Evolutionary conservation across 805 yeast species (phyloP), one percentile per base, ranked within the genome.

Genomic region (Groenewaldozyma salmanticensis): DNA sequence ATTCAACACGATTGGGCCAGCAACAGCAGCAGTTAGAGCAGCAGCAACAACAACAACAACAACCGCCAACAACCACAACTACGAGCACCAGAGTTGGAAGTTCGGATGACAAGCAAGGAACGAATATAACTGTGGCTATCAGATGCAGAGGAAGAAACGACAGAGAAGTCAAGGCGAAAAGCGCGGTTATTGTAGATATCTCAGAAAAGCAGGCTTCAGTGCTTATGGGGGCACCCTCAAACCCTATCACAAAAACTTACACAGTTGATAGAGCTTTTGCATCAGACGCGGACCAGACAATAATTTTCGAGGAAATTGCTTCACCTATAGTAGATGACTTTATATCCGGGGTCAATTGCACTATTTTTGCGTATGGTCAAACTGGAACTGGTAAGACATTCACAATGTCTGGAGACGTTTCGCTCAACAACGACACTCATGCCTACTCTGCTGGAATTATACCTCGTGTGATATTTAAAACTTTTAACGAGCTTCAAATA

Each of bases 331-430:
- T 80, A 37, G 68, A 71, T 20, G 95, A 88, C 47, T 71, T 86
- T 44, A 61, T 86, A 43, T 64, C 70, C 39, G 94, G 90, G 17
- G 81, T 79, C 55, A 85, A 84, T 55, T 85, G 87, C 49, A 81
- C 95, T 0, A 71, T 85, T 21, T 68, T 86, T 49, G 94, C 92
- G 0, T 87, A 87, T 61, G 96, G 96, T 4, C 94, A 85, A 70
- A 86, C 95, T 0, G 92, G 95, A 1, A 82, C 94, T 0, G 95
- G 95, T 20, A 86, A 85, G 53, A 85, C 95, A 3, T 54, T 51
- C 40, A 64, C 83, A 9, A 77, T 77, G 92, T 75, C 80, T 4
- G 92, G 94, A 4, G 81, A 81, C 38, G 71, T 78, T 24, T 49
- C 74, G 55, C 45, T 64, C 40, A 79, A 80, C 37, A 68, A 77